Evolutionary conservation across 139 green algal genomes (phyloP), one percentile per base, ranked within the genome.

Genomic region (Chlamydomonas sp.): DNA sequence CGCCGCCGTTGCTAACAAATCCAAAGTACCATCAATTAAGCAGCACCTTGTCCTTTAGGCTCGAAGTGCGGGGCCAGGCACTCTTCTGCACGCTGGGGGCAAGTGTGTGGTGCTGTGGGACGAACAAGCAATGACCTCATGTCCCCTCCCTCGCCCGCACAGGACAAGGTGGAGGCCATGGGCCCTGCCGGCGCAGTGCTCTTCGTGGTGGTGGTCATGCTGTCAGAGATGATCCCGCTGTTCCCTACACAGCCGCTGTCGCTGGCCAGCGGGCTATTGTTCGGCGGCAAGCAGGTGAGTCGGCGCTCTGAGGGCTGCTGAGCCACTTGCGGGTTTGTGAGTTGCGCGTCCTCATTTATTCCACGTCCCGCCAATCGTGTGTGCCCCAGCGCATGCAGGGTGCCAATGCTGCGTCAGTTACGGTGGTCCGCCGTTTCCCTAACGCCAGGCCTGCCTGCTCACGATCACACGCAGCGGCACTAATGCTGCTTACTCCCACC

Each of bases 231-330:
- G 90, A 93, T 98, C 12, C 96, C 96, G 4, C 90, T 98, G 14
- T 95, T 98, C 64, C 96, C 96, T 5, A 98, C 91, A 49, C 95
- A 98, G 89, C 96, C 96, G 2, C 89, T 98, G n/a, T 93, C 90
- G 2, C 90, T 98, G 5, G 93, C 94, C 57, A 91, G 83, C 64
- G 96, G 96, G 0, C 91, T 98, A 77, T 87, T 98, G 0, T 98
- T 98, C 92, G 96, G 96, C 1, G 85, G 93, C 0, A 83, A 89
- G 6, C 93, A 96, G 90, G 96, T 96, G 62, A 84, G 90, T 9
- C 71, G 31, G 9, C 3, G 85, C 83, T 68, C 20, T 90, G 72
- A 85, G 84, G 31, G 66, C 62, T 20, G 69, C 66, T 1, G 76
- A 89, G 31, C 87, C 80, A 62, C 75, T 88, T 57, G 59, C 16